A percentile compares a stretch with the other conserved stretches of the same genome.
phyloP scores from a whole-genome alignment of 129 eudicot species.

The Escallonia rubra region DNA sequence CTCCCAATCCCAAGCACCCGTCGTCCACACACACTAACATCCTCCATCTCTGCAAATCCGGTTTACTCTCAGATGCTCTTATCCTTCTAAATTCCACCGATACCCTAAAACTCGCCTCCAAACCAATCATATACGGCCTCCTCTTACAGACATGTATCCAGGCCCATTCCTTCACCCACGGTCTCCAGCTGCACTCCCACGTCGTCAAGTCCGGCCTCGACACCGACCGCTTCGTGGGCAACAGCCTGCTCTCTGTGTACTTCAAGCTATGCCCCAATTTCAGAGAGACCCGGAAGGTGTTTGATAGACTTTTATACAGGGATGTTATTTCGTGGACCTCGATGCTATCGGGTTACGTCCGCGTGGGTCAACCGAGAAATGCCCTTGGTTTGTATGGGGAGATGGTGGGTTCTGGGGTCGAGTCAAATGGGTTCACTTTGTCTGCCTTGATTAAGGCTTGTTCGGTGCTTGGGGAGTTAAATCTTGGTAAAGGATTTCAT shows the following conservation, averaged over 20 bases:
- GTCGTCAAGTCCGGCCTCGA: slow-evolving; percentile 62
- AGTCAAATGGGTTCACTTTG: slow-evolving; percentile 70
- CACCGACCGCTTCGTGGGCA: slow-evolving; percentile 69
- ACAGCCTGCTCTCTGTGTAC: slow-evolving; percentile 74
- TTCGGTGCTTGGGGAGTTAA: slow-evolving; percentile 50
- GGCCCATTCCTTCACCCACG: slow-evolving; percentile 30
- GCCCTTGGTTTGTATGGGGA: slow-evolving; percentile 36
- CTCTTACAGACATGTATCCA: slow-evolving; percentile 61
- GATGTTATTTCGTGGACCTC: slow-evolving; percentile 87
- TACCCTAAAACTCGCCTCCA: slow-evolving; percentile 18
- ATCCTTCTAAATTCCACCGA: slow-evolving; percentile 35
- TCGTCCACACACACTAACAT: slow-evolving; percentile 20
- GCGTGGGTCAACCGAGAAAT: slow-evolving; percentile 34
- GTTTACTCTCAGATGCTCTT: slow-evolving; percentile 48
- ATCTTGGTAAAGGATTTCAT: slow-evolving; percentile 53
- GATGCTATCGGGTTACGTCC: slow-evolving; percentile 66
- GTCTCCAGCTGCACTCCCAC: slow-evolving; percentile 64
- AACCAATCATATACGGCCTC: slow-evolving; percentile 71
- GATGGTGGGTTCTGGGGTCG: slow-evolving; percentile 52
- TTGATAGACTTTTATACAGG: slow-evolving; percentile 45
- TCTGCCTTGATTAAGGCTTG: slow-evolving; percentile 77
- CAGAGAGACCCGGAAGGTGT: slow-evolving; percentile 36
- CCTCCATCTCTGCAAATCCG: slow-evolving; percentile 48
- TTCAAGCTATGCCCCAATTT: slow-evolving; percentile 52
- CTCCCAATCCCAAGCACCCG: slow-evolving; percentile 18